phyloP scores from a whole-genome alignment of 2,329 filamentous ascomycete species.

The Scedosporium dehoogii region DNA sequence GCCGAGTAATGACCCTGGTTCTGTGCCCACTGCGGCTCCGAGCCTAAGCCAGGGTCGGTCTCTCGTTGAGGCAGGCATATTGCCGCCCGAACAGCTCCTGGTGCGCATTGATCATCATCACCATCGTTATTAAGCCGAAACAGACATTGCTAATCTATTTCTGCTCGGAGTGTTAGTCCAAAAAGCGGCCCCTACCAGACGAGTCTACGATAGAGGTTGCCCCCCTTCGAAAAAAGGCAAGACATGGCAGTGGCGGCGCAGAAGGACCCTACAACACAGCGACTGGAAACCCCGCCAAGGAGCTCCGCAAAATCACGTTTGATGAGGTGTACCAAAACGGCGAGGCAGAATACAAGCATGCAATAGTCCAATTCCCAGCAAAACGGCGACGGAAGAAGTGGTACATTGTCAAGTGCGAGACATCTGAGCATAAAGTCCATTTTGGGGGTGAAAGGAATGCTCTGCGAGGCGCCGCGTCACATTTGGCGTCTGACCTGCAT shows the following conservation, averaged over 20 bases:
- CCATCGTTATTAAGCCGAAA: too few relatives aligned
- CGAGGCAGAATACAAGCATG: slow-evolving; percentile 12
- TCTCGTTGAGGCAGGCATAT: too few relatives aligned
- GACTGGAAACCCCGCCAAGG: slow-evolving; percentile 7
- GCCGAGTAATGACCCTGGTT: too few relatives aligned
- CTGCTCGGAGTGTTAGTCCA: too few relatives aligned
- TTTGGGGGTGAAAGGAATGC: slow-evolving; percentile 10
- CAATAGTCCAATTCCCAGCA: slow-evolving; percentile 9
- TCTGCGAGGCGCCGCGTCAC: slow-evolving; percentile 11
- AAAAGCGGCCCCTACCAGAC: too few relatives aligned
- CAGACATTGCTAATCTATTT: too few relatives aligned
- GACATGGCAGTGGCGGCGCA: background rate
- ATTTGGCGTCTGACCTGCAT: slow-evolving; percentile 10
- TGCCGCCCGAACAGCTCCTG: too few relatives aligned
- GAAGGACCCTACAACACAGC: slow-evolving; percentile 10
- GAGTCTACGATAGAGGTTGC: too few relatives aligned
- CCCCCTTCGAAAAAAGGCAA: background rate
- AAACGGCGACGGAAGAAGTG: slow-evolving; percentile 7
- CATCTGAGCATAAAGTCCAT: slow-evolving; percentile 13
- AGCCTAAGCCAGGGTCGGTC: too few relatives aligned
- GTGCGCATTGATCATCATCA: too few relatives aligned
- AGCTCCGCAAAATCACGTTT: slow-evolving; percentile 9
- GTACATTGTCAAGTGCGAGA: slow-evolving; percentile 14
- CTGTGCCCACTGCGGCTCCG: too few relatives aligned
- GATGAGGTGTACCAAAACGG: slow-evolving; percentile 14